A percentile compares a stretch with the other conserved stretches of the same genome.
phyloP scores from a whole-genome alignment of 495 filamentous ascomycete genomes.

The Talaromyces liani region DNA sequence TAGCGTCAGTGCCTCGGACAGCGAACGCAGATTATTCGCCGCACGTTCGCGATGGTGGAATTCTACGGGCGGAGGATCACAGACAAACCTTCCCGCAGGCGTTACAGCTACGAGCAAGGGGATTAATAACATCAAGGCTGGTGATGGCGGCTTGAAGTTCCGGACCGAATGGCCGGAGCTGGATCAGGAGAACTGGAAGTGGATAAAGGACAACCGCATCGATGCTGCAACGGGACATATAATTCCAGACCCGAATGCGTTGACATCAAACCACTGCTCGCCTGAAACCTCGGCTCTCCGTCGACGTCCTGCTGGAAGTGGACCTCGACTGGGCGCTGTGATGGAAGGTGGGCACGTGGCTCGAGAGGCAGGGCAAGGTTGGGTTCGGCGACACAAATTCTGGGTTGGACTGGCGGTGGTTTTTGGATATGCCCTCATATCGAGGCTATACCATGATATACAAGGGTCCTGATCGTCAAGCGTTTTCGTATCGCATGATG shows the following conservation, averaged over 20 bases:
- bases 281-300: conserved; percentile 62
- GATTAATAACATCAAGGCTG: conserved; percentile 65
- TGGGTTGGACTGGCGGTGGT: conserved; percentile 57
- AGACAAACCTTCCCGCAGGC: conserved; percentile 39
- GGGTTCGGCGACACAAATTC: conserved; percentile 71
- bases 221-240: conserved; percentile 69
- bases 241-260: conserved; percentile 31
- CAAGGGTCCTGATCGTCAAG: not conserved
- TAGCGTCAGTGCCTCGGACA: conserved; percentile 68
- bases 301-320: conserved; percentile 58
- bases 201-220: conserved; percentile 78
- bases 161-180: conserved; percentile 82
- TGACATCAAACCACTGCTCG: conserved; percentile 34
- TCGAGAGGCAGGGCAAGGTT: conserved; percentile 70
- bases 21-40: conserved; percentile 72
- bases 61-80: conserved; percentile 85
- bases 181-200: conserved; percentile 86
- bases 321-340: conserved; percentile 66
- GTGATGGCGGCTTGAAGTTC: conserved; percentile 90
- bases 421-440: conserved; percentile 73
- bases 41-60: conserved; percentile 92
- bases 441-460: conserved; percentile 59
- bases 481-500: not conserved
- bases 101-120: conserved; percentile 42
- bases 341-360: conserved; percentile 68